A percentile compares a stretch with the other conserved stretches of the same genome.
These are phyloP conservation scores for Aspergillus niger DNA, from an alignment of 2,329 filamentous ascomycete species.

Conservation along the genomic window DNA sequence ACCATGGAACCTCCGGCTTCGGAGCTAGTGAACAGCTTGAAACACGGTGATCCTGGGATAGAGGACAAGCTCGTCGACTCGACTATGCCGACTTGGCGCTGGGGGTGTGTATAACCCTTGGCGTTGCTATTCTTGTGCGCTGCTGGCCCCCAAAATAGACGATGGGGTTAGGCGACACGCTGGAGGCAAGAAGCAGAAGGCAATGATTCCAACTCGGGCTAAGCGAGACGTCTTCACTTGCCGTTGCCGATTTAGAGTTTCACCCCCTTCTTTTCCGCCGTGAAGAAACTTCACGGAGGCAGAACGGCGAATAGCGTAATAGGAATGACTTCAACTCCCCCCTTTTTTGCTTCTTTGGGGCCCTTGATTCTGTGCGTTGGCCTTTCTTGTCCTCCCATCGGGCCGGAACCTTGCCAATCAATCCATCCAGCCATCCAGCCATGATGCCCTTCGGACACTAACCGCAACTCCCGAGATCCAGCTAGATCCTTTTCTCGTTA, in stretches of 20 bases:
- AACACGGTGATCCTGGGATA: neutral
- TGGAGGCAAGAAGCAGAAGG: neutral
- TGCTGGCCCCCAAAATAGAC: neutral
- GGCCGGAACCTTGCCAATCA: slow-evolving; percentile 22
- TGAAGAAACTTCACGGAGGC: neutral
- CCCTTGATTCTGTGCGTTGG: neutral
- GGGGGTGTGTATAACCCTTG: neutral
- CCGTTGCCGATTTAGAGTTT: neutral
- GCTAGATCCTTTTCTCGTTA: neutral
- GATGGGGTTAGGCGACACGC: neutral
- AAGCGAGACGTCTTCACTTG: neutral
- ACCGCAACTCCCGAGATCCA: slow-evolving; percentile 5
- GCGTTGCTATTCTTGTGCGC: neutral
- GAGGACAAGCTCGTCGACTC: neutral
- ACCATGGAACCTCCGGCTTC: neutral
- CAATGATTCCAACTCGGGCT: neutral
- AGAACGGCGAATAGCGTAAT: neutral
- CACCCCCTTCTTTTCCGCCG: neutral
- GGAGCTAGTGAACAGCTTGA: neutral
- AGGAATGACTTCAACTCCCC: too few relatives aligned
- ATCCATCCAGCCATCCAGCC: neutral
- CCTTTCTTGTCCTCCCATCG: slow-evolving; percentile 9
- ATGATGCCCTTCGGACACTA: slow-evolving; percentile 12
- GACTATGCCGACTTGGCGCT: neutral
- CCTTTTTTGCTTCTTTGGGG: neutral